A percentile compares a stretch with the other conserved stretches of the same genome.
phyloP scores from a whole-genome alignment of 2,329 filamentous ascomycete species.

The Apiospora hydei region DNA sequence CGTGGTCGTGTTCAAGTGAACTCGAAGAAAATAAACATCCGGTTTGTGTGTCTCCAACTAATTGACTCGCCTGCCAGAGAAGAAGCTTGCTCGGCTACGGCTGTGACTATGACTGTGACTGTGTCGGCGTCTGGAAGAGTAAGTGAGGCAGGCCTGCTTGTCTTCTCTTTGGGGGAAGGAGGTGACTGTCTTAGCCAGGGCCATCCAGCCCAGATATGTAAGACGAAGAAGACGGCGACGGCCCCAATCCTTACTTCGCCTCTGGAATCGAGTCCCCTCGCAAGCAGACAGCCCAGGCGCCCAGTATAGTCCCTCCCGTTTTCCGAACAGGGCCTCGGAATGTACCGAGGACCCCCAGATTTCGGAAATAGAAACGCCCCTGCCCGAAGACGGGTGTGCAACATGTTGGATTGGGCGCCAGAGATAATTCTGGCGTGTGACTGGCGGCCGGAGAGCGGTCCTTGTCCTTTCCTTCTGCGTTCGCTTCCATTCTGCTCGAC shows the following conservation, averaged over 20 bases:
- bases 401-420: neutral
- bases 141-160: no score
- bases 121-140: neutral
- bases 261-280: slow-evolving; percentile 8
- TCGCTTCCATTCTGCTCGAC: slow-evolving; percentile 17
- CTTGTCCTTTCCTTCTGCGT: slow-evolving; percentile 4
- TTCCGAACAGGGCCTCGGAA: slow-evolving; percentile 16
- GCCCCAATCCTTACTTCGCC: neutral
- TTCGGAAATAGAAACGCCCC: slow-evolving; percentile 22
- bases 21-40: neutral
- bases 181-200: slow-evolving; percentile 14
- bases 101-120: neutral
- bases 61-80: neutral
- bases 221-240: neutral
- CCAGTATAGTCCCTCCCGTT: slow-evolving; percentile 17
- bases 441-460: slow-evolving; percentile 11
- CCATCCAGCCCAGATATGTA: neutral
- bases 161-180: no score
- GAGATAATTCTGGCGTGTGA: neutral
- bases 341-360: slow-evolving; percentile 21
- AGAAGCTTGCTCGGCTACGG: neutral
- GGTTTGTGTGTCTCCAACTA: neutral
- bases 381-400: slow-evolving; percentile 16
- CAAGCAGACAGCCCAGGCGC: slow-evolving; percentile 3
- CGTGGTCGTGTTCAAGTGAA: neutral